Evolutionary conservation across 306 rosid genomes (phyloP).

Genomic region (Mucuna pruriens): DNA sequence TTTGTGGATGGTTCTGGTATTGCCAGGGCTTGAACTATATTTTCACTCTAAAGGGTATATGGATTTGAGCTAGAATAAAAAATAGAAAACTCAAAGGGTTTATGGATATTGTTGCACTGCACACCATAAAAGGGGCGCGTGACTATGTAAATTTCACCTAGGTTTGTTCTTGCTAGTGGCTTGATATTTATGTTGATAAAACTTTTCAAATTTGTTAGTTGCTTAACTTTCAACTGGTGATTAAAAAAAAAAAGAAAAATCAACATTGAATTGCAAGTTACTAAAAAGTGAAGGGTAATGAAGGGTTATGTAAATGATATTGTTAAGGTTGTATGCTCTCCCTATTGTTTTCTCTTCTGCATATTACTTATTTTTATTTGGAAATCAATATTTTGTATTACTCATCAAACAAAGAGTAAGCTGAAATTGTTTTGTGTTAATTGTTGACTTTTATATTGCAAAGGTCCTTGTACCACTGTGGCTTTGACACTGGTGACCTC

Average conservation of each 20-base stretch:
- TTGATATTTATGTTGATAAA: not conserved
- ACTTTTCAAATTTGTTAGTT: constrained; percentile 11
- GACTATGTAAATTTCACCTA: not conserved
- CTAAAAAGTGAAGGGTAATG: not conserved
- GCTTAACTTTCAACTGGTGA: not conserved
- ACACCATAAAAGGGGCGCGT: not conserved
- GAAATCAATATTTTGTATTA: constrained; percentile 19
- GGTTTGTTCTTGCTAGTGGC: not conserved
- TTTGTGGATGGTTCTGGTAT: not conserved
- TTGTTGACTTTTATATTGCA: not conserved
- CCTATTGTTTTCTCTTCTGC: not conserved
- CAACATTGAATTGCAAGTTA: constrained; percentile 9
- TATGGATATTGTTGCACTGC: not conserved
- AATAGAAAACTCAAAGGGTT: not conserved
- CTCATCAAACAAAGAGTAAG: not conserved
- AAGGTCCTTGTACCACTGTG: not conserved
- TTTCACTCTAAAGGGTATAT: not conserved
- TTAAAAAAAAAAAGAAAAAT: not conserved
- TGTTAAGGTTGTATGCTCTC: not conserved
- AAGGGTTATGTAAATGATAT: constrained; percentile 15
- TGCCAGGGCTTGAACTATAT: not conserved
- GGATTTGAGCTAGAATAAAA: not conserved
- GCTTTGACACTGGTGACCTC: not conserved
- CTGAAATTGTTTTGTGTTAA: not conserved
- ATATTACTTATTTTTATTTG: not conserved